Percentiles rank a stretch among this genome's conserved stretches.
These are phyloP conservation scores for Plasmopara muralis DNA, from an alignment of 352 stramenopile species.

Conservation along the genomic window DNA sequence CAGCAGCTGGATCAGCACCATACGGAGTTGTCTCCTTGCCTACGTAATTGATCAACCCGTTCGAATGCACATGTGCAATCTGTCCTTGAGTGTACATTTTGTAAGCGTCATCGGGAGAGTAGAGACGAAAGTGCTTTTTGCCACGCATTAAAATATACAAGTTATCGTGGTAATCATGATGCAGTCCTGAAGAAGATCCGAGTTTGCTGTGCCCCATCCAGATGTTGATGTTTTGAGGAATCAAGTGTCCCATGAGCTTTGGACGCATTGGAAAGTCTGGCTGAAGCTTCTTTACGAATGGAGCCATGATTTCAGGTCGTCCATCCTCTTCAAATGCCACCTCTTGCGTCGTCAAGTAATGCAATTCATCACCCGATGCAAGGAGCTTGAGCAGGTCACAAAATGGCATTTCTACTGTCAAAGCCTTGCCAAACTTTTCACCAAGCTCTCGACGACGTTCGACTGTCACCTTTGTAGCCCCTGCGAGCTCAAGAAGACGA, in stretches of 20 bases:
- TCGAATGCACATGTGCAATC: conserved; percentile 85
- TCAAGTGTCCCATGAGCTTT: conserved; percentile 78
- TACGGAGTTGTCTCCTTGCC: conserved; percentile 80
- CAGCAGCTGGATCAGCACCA: conserved; percentile 53
- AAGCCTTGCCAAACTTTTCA: conserved; percentile 84
- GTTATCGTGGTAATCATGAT: conserved; percentile 99
- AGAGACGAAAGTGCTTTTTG: conserved; percentile 93
- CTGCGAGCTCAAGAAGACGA: conserved; percentile 55
- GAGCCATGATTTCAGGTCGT: conserved; percentile 76
- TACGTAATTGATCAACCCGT: conserved; percentile 95
- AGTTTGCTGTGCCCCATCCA: conserved; percentile 92
- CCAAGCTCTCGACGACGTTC: conserved; percentile 56
- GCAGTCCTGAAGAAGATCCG: conserved; percentile 86
- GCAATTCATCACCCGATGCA: conserved; percentile 54
- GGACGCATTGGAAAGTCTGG: conserved; percentile 83
- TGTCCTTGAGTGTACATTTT: conserved; percentile 90
- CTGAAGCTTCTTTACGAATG: conserved; percentile 71
- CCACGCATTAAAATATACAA: conserved; percentile 94
- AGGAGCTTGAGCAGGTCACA: conserved; percentile 68
- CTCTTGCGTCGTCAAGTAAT: conserved; percentile 90
- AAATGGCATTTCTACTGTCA: conserved; percentile 82
- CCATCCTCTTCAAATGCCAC: conserved; percentile 71
- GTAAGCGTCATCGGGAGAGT: conserved; percentile 80
- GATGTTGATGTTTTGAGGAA: conserved; percentile 94
- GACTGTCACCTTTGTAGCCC: conserved; percentile 65